Percentiles rank a stretch among this genome's conserved stretches.
Evolutionary conservation across 169 alveolate species (phyloP).

Genomic region (Cryptosporidium andersoni): DNA sequence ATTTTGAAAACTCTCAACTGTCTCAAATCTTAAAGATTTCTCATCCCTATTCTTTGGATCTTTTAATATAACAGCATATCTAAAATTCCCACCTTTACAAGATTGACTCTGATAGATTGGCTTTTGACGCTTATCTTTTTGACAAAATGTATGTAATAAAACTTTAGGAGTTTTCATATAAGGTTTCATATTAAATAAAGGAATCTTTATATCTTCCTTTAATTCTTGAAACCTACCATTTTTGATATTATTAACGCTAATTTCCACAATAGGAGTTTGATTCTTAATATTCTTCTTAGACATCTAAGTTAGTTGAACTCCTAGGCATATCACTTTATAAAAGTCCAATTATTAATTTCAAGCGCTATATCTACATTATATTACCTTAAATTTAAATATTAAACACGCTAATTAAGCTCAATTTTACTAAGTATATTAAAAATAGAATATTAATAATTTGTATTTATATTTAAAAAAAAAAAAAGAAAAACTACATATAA

Average conservation of each 20-base stretch:
- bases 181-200: constrained; percentile 51
- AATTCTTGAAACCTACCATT: background rate
- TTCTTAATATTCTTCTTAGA: too few relatives aligned
- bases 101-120: constrained; percentile 21
- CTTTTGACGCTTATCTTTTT: constrained; percentile 55
- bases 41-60: constrained; percentile 56
- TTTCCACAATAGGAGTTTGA: too few relatives aligned
- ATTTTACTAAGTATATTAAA: too few relatives aligned
- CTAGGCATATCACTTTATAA: too few relatives aligned
- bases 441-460: too few relatives aligned
- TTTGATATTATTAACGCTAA: background rate
- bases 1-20: constrained; percentile 35
- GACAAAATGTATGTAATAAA: constrained; percentile 28
- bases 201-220: constrained; percentile 11
- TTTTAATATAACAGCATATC: constrained; percentile 29
- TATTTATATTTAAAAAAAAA: too few relatives aligned
- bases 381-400: too few relatives aligned
- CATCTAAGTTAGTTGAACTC: too few relatives aligned
- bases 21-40: constrained; percentile 29
- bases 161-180: constrained; percentile 67
- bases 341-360: too few relatives aligned
- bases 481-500: background rate
- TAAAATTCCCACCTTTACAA: constrained; percentile 16
- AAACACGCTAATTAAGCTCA: too few relatives aligned
- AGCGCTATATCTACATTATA: too few relatives aligned